Evolutionary conservation across 768 basidiomycete genomes (phyloP), one percentile per base, ranked within the genome.

Genomic region (Lactarius sanguifluus): DNA sequence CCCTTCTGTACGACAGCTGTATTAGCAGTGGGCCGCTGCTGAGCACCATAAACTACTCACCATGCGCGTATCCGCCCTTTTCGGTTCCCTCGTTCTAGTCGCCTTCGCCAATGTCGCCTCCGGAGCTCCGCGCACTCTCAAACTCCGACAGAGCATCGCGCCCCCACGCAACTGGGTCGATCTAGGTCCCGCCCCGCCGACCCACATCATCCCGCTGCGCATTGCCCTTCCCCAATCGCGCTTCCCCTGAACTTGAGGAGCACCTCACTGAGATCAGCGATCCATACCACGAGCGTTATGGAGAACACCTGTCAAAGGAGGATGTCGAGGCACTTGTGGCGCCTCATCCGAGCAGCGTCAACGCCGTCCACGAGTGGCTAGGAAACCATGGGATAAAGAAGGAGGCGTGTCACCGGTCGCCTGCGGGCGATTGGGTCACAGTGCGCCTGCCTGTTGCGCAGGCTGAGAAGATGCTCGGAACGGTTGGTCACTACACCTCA

Each of bases 391-490:
- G 82, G 20, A 76, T 89, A n/a, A 67, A 71, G n/a, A 81, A 82
- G 52, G 71, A 77, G 57, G 79, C 83, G 58, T 70, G 85, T 36
- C 68, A 74, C 59, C 80, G 81, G 10, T 87, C 86, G 5, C 80
- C 87, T 1, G 85, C 87, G 1, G 79, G 82, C 59, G 88, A 89
- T 66, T 89, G 86, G 87, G 74, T 88, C 9, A 84, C 78, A 2
- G 71, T 88, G 55, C 81, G 75, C 5, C 73, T 87, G 12, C 81
- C 86, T 0, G 79, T 90, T 43, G 71, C 75, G 36, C 67, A 84
- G 50, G 87, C 83, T 0, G 87, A 89, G 73, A 76, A 82, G 65
- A 84, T 90, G 82, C 80, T 90, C 18, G 75, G 82, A 68, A 85
- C 88, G 41, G 86, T 86, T 15, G 3, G 69, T 64, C 18, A 5